Evolutionary conservation across 2,329 filamentous ascomycete species (phyloP).

Genomic region (Ophiostoma ulmi): DNA sequence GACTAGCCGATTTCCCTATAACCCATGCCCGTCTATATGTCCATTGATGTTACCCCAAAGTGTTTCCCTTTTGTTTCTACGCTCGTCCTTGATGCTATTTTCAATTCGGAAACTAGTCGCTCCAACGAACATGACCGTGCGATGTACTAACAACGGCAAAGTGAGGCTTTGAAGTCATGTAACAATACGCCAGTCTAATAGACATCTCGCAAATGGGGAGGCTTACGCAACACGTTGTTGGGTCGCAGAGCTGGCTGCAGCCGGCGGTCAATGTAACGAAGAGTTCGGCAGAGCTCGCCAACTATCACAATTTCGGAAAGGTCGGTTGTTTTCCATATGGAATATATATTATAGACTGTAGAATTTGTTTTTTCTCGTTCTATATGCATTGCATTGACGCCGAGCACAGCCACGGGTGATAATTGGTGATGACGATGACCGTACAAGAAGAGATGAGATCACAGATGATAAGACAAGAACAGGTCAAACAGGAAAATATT

Average conservation of each 20-base stretch:
- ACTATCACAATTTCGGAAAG: neutral
- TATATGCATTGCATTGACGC: neutral
- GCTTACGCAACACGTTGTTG: neutral
- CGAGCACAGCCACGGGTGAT: neutral
- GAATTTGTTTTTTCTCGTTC: neutral
- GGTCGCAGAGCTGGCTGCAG: neutral
- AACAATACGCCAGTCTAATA: neutral
- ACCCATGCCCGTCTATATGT: neutral
- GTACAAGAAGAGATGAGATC: slow-evolving; percentile 3
- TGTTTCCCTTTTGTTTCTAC: neutral
- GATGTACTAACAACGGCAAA: neutral
- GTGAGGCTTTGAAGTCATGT: neutral
- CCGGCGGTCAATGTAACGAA: neutral
- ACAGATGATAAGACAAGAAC: neutral
- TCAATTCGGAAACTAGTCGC: neutral
- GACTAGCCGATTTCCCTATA: neutral
- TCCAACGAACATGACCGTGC: neutral
- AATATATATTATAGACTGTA: neutral
- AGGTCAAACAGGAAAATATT: neutral
- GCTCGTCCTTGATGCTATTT: neutral
- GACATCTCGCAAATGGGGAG: neutral
- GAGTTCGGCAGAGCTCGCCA: neutral
- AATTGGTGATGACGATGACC: neutral
- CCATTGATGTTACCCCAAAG: neutral
- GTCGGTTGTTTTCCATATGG: neutral